phyloP scores from a whole-genome alignment of 1,284 basidiomycete species.

The Athelia sp. region DNA sequence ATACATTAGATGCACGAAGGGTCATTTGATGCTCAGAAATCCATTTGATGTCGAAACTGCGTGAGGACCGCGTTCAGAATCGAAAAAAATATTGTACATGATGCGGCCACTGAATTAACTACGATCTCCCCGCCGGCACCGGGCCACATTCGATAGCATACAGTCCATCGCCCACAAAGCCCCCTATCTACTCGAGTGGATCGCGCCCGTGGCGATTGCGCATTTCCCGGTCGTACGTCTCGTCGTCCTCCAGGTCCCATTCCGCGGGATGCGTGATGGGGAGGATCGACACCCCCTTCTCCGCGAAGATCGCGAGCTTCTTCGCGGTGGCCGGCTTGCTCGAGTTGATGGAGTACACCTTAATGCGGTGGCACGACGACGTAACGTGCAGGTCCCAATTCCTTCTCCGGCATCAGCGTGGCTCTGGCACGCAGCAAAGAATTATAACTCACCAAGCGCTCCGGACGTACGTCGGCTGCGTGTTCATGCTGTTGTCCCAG shows the following conservation, averaged over 20 bases:
- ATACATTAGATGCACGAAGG: no score
- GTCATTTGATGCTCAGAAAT: no score
- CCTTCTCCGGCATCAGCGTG: constrained; percentile 1
- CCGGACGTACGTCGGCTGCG: constrained; percentile 50
- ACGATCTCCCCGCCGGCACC: no score
- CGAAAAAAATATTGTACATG: no score
- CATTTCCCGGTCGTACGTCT: constrained; percentile 30
- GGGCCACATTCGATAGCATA: no score
- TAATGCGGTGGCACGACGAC: constrained; percentile 49
- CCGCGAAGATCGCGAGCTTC: constrained; percentile 35
- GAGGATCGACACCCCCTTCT: constrained; percentile 32
- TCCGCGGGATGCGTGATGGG: constrained; percentile 37
- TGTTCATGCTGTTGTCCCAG: constrained; percentile 57
- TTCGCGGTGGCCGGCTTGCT: constrained; percentile 34
- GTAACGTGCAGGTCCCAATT: constrained; percentile 57
- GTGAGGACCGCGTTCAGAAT: no score
- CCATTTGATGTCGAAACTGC: no score
- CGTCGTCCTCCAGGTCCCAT: constrained; percentile 31
- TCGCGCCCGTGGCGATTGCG: constrained; percentile 26
- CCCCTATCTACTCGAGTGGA: neutral
- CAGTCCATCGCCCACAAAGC: no score
- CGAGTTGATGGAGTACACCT: constrained; percentile 48
- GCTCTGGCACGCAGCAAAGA: no score
- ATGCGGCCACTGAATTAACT: no score
- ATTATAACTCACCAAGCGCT: constrained; percentile 55